A percentile compares a stretch with the other conserved stretches of the same genome.
Evolutionary conservation across 1,284 basidiomycete species (phyloP).

Genomic region (Schizopora paradoxa): DNA sequence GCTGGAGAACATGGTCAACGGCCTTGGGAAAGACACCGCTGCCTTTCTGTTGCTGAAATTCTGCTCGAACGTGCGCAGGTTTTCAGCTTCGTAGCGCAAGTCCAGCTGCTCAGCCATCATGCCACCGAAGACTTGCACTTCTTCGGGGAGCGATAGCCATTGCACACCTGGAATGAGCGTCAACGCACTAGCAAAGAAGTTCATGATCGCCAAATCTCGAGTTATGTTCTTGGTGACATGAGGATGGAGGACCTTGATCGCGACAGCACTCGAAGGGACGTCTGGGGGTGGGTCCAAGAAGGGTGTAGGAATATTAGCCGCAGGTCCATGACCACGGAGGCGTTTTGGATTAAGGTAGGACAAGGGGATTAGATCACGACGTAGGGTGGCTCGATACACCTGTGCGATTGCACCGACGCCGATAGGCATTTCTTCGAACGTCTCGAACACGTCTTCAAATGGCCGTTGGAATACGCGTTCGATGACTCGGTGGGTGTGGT

Average conservation of each 20-base stretch:
- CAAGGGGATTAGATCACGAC: slow-evolving; percentile 77
- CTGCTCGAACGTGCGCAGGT: slow-evolving; percentile 79
- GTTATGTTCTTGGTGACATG: slow-evolving; percentile 75
- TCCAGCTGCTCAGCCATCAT: slow-evolving; percentile 98
- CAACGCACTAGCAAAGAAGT: slow-evolving; percentile 81
- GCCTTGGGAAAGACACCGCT: slow-evolving; percentile 86
- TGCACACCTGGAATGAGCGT: slow-evolving; percentile 88
- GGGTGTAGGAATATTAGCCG: slow-evolving; percentile 49
- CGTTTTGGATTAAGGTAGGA: slow-evolving; percentile 71
- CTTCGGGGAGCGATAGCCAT: slow-evolving; percentile 95
- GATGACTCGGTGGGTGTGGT: slow-evolving; percentile 80
- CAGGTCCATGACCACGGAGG: slow-evolving; percentile 40
- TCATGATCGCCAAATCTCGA: slow-evolving; percentile 92
- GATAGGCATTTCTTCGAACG: slow-evolving; percentile 84
- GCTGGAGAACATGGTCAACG: slow-evolving; percentile 76
- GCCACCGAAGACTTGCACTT: slow-evolving; percentile 90
- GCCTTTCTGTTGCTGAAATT: slow-evolving; percentile 81
- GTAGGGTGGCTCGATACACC: slow-evolving; percentile 84
- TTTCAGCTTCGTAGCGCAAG: slow-evolving; percentile 85
- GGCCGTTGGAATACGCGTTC: slow-evolving; percentile 78
- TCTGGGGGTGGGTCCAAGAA: slow-evolving; percentile 57
- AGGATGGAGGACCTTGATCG: slow-evolving; percentile 96
- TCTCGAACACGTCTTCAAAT: slow-evolving; percentile 89
- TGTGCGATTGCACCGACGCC: slow-evolving; percentile 99
- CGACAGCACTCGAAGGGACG: slow-evolving; percentile 78